Evolutionary conservation across 169 alveolate genomes (phyloP), one percentile per base, ranked within the genome.

Genomic region (Theileria equi): DNA sequence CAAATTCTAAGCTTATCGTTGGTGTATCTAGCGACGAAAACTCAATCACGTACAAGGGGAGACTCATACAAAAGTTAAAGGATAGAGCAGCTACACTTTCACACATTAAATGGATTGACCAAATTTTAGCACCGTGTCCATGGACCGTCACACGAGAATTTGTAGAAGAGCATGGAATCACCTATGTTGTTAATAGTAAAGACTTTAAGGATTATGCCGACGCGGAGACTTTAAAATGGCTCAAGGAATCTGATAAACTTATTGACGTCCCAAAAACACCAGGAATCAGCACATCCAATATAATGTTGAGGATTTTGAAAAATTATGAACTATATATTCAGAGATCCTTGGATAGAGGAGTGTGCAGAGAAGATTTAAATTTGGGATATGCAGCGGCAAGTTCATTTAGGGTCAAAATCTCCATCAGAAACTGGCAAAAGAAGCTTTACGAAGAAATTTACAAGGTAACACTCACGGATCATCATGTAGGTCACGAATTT

Each of bases 21-120:
- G 99, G 99, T 3, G 99, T 96, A 8, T 88, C 97, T 36, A 84
- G 96, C 3, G 99, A 95, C 61, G 96, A 93, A 54, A 98, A 96
- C 61, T 92, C 97, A 1, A 88, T 82, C 31, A 77, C 88, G 29
- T 76, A 84, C 45, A 95, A 95, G 81, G 99, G 98, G 5, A 91
- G 94, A 67, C 82, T 95, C 6, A 95, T 95, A 38, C 97, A 95
- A 93, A 90, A 91, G 6, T 88, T 92, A 52, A 79, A 79, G 34
- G 98, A 95, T 69, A 72, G 99, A 64, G 91, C 96, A 8, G 98
- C 95, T 43, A 91, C 97, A 10, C 90, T 96, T 35, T 79, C 81
- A 50, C 98, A 95, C 65, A 91, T 97, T 58, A 89, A 92, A 57
- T 96, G 99, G 98, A 98, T 92, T 17, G 99, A 96, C 76, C 98